Conservation (phyloP, 805 yeast genomes). For the Candida mattraensis region DNA sequence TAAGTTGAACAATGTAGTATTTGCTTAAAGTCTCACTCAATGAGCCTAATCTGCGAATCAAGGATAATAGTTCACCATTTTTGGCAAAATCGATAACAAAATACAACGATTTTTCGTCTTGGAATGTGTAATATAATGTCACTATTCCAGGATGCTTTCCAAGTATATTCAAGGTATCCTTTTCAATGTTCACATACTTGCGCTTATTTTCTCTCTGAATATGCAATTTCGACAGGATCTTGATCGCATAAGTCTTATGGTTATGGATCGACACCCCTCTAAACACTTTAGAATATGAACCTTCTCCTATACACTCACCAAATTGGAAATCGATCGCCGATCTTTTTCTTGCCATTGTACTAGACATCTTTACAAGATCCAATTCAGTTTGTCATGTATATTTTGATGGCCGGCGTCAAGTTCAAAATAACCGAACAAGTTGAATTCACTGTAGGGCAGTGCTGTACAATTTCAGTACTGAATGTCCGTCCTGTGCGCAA, state of each 20-base stretch:
- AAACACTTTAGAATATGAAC: constrained; percentile 92
- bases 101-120: constrained; percentile 82
- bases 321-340: constrained; percentile 85
- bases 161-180: constrained; percentile 79
- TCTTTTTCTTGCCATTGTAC: constrained; percentile 40
- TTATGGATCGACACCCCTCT: constrained; percentile 80
- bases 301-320: constrained; percentile 89
- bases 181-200: constrained; percentile 94
- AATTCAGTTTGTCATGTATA: too few relatives aligned
- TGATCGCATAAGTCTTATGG: constrained; percentile 80
- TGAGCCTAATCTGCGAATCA: constrained; percentile 76
- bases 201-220: constrained; percentile 92
- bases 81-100: constrained; percentile 94
- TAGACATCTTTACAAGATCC: too few relatives aligned
- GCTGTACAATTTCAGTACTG: too few relatives aligned
- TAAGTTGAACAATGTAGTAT: constrained; percentile 80
- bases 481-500: too few relatives aligned
- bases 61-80: constrained; percentile 86
- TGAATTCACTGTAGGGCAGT: too few relatives aligned
- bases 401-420: too few relatives aligned
- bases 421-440: too few relatives aligned
- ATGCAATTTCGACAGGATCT: constrained; percentile 87
- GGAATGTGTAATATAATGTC: constrained; percentile 89
- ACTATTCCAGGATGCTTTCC: constrained; percentile 96
- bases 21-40: constrained; percentile 71